Evolutionary conservation across 495 filamentous ascomycete genomes (phyloP).

Genomic region (Penicillium arizonense): DNA sequence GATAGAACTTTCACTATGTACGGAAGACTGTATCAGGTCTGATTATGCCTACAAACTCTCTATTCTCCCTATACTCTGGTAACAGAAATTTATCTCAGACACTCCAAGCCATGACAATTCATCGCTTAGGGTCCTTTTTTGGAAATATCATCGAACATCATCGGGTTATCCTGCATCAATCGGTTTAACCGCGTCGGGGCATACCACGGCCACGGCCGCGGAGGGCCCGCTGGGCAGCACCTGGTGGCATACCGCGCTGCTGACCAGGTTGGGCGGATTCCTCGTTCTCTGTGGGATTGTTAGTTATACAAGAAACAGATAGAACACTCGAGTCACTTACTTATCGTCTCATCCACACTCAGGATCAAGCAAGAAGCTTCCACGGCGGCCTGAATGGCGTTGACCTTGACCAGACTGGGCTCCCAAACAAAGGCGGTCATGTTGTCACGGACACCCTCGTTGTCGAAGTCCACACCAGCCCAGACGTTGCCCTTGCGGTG

Average conservation of each 20-base stretch:
- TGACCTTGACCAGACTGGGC: constrained; percentile 92
- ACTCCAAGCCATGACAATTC: background rate
- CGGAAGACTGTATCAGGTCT: constrained; percentile 11
- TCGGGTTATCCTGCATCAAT: constrained; percentile 20
- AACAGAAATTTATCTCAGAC: constrained; percentile 9
- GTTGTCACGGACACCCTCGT: constrained; percentile 91
- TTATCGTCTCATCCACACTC: constrained; percentile 96
- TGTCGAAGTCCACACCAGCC: constrained; percentile 93
- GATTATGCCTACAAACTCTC: constrained; percentile 17
- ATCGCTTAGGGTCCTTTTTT: constrained; percentile 18
- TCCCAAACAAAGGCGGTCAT: constrained; percentile 96
- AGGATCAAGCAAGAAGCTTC: constrained; percentile 94
- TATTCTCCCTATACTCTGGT: constrained; percentile 19
- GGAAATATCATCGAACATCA: constrained; percentile 15
- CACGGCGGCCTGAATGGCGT: constrained; percentile 93
- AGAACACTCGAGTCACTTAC: constrained; percentile 39
- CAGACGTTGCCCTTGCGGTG: constrained; percentile 87
- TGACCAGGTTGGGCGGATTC: constrained; percentile 81
- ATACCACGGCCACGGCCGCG: constrained; percentile 85
- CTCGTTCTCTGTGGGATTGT: constrained; percentile 65
- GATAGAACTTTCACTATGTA: constrained; percentile 13
- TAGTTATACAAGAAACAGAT: constrained; percentile 11
- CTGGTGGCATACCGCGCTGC: constrained; percentile 75
- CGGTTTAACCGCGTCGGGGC: constrained; percentile 54
- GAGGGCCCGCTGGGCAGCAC: constrained; percentile 88